These are phyloP conservation scores for Candida pseudofarinosa DNA, from an alignment of 805 yeast species.

Conservation along the genomic window DNA sequence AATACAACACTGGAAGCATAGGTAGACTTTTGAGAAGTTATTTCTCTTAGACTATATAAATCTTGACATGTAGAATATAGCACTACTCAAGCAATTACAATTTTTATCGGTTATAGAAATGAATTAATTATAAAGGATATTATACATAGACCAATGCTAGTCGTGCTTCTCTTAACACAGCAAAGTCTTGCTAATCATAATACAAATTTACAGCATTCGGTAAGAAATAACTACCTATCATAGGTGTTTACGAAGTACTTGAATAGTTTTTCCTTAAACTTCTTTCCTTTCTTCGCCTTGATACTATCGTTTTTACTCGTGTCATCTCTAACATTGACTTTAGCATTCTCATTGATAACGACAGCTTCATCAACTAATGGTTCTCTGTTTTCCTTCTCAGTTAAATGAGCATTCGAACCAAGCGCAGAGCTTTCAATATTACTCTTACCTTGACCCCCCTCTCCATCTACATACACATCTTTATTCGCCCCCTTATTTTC, in stretches of 20 bases:
- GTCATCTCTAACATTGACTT: not conserved
- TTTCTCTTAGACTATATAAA: no score
- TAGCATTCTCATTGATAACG: not conserved
- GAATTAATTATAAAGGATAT: no score
- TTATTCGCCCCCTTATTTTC: not conserved
- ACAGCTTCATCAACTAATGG: not conserved
- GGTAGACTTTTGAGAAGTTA: not conserved
- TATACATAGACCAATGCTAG: no score
- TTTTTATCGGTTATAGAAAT: no score
- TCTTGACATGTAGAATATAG: no score
- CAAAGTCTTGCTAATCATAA: no score
- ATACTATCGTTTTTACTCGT: not conserved
- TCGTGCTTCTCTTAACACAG: no score
- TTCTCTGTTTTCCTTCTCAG: not conserved
- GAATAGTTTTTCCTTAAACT: slow-evolving; percentile 18
- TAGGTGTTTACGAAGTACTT: slow-evolving; percentile 32
- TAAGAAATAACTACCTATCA: slow-evolving; percentile 10
- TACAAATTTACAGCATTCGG: no score
- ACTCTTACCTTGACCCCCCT: not conserved
- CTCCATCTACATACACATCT: not conserved
- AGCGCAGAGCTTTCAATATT: not conserved
- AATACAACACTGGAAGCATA: not conserved
- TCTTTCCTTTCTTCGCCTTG: slow-evolving; percentile 11
- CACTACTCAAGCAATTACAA: no score
- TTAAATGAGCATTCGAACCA: not conserved